Base-by-base conservation (phyloP, 2,329 filamentous ascomycete species). In the Alternaria dauci region DNA sequence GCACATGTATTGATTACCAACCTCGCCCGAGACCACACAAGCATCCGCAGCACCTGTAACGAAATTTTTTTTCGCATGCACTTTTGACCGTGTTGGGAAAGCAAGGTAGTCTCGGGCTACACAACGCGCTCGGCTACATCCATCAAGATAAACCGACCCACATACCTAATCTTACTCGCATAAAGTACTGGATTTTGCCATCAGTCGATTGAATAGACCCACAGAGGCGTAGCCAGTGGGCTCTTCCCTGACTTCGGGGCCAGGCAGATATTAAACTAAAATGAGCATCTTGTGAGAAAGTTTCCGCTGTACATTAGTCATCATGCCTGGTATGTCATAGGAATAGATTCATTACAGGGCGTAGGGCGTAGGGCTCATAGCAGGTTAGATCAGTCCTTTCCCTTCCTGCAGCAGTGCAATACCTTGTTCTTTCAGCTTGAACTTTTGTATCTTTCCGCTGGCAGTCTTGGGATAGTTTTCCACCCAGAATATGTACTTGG, bases 391-490 rank as follows among this genome's bases (percentile, higher is more conserved):
- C 26, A 67, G 26, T 1, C 71, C 71, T 47, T 70, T 68, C 0
- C 72, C 72, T 32, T 73, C 70, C 28, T 69, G 57, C 2, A 74
- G 5, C 30, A 73, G 28, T 25, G 51, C 56, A 8, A 74, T 68
- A 0, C 87, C 94, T 71, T 85, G 81, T 16, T 93, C 90, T 72
- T 87, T 86, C 71, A 98, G 78, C 81, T 90, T 94, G 76, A 91
- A 97, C 81, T 98, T 97, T 81, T 97, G 93, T 57, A 98, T 94
- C 86, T 99, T 99, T 25, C 94, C 94, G 76, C 93, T 97, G 6
- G 93, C 91, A 36, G 95, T 99, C 85, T 97, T 97, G 20, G 94
- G 94, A 76, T 92, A 96, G n/a, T 88, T 87, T 1, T 89, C 85
- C 0, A 91, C 84, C 86, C 91, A 97, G 75, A 97, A 97, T n/a